These are phyloP conservation scores for Monsonia emarginata DNA, from an alignment of 441 rosid species.

Conservation along the genomic window DNA sequence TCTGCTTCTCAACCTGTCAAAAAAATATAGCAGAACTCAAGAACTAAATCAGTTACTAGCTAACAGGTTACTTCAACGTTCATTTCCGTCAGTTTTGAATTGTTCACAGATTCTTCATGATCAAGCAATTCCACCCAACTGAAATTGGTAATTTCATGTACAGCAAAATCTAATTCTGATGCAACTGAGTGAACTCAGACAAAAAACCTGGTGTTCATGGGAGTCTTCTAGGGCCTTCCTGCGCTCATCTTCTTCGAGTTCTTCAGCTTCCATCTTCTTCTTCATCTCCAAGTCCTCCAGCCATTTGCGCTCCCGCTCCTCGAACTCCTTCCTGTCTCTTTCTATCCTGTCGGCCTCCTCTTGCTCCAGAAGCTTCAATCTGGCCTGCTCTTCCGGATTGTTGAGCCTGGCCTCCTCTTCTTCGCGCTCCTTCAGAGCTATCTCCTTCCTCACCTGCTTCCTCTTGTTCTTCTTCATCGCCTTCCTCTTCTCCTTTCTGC, in stretches of 20 bases:
- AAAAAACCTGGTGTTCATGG: constrained; percentile 34
- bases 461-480: constrained; percentile 69
- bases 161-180: not conserved
- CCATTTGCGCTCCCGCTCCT: constrained; percentile 73
- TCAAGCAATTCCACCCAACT: not conserved
- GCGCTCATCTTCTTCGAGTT: constrained; percentile 34
- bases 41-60: not conserved
- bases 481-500: constrained; percentile 73
- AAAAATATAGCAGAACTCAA: not conserved
- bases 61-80: not conserved
- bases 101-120: not conserved
- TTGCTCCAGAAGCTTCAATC: constrained; percentile 41
- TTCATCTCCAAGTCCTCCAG: constrained; percentile 50
- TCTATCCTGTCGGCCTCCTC: constrained; percentile 52
- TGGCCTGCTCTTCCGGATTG: constrained; percentile 61
- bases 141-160: not conserved
- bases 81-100: not conserved
- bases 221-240: constrained; percentile 32
- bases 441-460: constrained; percentile 59
- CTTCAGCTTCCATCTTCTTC: constrained; percentile 43
- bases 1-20: constrained; percentile 38
- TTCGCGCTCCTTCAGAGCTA: constrained; percentile 57
- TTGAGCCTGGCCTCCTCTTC: constrained; percentile 45
- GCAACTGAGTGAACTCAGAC: not conserved
- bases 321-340: constrained; percentile 54